phyloP scores from a whole-genome alignment of 495 filamentous ascomycete species.

The Aspergillus homomorphus region DNA sequence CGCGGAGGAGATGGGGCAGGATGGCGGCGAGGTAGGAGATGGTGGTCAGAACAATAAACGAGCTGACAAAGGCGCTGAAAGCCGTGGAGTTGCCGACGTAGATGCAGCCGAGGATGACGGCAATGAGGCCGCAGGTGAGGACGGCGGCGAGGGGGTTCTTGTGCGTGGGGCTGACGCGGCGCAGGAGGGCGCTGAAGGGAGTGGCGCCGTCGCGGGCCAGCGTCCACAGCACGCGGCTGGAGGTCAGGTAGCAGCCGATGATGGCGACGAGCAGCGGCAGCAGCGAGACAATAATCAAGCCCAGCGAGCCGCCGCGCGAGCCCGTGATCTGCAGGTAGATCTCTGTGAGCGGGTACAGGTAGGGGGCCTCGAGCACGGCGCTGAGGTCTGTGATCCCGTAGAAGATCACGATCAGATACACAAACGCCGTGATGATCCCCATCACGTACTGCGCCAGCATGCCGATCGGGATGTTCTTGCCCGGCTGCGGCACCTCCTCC shows the following conservation, averaged over 20 bases:
- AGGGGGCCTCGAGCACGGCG: conserved; percentile 36
- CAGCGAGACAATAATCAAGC: conserved; percentile 63
- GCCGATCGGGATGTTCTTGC: conserved; percentile 49
- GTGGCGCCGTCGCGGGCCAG: conserved; percentile 68
- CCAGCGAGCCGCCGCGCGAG: conserved; percentile 54
- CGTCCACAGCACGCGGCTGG: conserved; percentile 83
- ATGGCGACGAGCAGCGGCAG: conserved; percentile 59
- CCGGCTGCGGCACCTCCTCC: conserved; percentile 69
- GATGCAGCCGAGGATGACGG: conserved; percentile 68
- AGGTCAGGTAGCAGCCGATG: conserved; percentile 69
- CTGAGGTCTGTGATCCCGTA: conserved; percentile 48
- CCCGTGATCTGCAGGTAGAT: conserved; percentile 80
- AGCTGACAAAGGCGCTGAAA: conserved; percentile 73
- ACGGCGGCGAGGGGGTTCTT: conserved; percentile 69
- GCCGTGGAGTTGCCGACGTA: conserved; percentile 70
- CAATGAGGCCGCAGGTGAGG: conserved; percentile 55
- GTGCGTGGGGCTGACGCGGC: conserved; percentile 40
- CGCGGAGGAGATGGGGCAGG: conserved; percentile 65
- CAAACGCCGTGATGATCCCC: conserved; percentile 48
- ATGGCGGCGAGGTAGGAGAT: conserved; percentile 75
- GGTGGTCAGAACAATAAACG: conserved; percentile 66
- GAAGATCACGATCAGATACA: conserved; percentile 52
- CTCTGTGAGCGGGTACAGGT: conserved; percentile 68
- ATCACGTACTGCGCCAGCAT: conserved; percentile 48
- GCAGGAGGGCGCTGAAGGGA: conserved; percentile 40